Evolutionary conservation across 805 yeast species (phyloP), one percentile per base, ranked within the genome.

Genomic region (Novakomyces olei): DNA sequence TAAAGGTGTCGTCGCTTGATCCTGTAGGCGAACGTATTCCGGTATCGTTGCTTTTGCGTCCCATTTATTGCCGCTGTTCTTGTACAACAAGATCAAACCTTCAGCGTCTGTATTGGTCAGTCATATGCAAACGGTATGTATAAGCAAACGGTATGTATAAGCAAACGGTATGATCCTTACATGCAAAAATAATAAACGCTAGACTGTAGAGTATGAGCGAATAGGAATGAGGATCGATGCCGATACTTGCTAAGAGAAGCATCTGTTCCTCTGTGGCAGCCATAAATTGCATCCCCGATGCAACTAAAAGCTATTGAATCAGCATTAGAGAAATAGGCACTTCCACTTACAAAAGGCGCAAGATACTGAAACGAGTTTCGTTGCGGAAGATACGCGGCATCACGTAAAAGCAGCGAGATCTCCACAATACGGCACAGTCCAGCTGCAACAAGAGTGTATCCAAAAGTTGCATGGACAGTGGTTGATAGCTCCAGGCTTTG

Each of bases 251-350:
- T 2, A 83, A 79, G 37, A 79, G 55, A 6, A 53, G 52, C 44
- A 85, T 57, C 48, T 83, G 93, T 49, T 85, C 92, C 48, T 83
- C 94, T 39, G 65, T 83, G 15, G 96, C 96, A 18, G 78, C 69
- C 94, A 83, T 83, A 49, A 85, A 85, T 39, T 78, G 46, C 5
- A 75, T 50, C 1, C 96, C 96, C 1, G 85, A 57, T 40, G 77
- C 66, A 2, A 80, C 65, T 33, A 85, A 58, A 34, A n/a, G n/a
- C n/a, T n/a, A n/a, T n/a, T n/a, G n/a, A n/a, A n/a, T n/a, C n/a
- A n/a, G n/a, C n/a, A n/a, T n/a, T n/a, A 80, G 66, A n/a, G n/a
- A n/a, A n/a, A n/a, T n/a, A n/a, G n/a, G n/a, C n/a, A n/a, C n/a
- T n/a, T n/a, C n/a, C n/a, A n/a, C n/a, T n/a, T n/a, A 39, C 15